Evolutionary conservation across 495 filamentous ascomycete species (phyloP), one percentile per base, ranked within the genome.

Genomic region (Penicillium mononematosum): DNA sequence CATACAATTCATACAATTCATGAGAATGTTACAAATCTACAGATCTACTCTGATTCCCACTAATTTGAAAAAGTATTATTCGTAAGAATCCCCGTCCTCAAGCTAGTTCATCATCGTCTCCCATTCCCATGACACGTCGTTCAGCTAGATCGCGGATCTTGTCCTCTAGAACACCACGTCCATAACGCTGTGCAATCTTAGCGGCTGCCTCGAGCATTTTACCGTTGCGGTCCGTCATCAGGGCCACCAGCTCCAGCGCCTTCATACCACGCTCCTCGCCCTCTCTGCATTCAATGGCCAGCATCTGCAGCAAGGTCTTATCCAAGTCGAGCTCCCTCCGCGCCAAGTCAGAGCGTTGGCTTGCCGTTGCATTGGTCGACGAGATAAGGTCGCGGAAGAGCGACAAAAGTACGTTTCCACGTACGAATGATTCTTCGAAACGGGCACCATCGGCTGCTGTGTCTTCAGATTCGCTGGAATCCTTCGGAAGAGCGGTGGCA

Each of bases 221-320:
- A 22, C 91, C 91, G 55, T 79, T 87, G 39, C 82, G 75, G 69
- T 96, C 90, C 39, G 79, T 78, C 85, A 97, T 85, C 67, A 96
- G 75, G 54, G 77, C 75, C 3, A 92, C 92, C 41, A 91, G 71
- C 72, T 98, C 95, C 29, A 98, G 75, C 8, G 94, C 94, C 63
- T 92, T 91, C 90, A 95, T 96, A 3, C 92, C 94, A 16, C 87
- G 78, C 43, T 96, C 92, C 68, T 98, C 95, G 36, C 91, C 91
- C 61, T 91, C 91, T 59, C 90, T 83, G 69, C 94, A 97, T 78
- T 96, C 94, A 24, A 86, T 77, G 31, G 90, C 92, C 69, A 98
- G 77, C 68, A 98, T 81, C 77, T 96, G 93, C 56, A 98, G 77
- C 39, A 98, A 76, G 20, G 85, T 83, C 73, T 94, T 95, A 72